Evolutionary conservation across 2,329 filamentous ascomycete species (phyloP).

Genomic region (Chaetomiaceae sp.): DNA sequence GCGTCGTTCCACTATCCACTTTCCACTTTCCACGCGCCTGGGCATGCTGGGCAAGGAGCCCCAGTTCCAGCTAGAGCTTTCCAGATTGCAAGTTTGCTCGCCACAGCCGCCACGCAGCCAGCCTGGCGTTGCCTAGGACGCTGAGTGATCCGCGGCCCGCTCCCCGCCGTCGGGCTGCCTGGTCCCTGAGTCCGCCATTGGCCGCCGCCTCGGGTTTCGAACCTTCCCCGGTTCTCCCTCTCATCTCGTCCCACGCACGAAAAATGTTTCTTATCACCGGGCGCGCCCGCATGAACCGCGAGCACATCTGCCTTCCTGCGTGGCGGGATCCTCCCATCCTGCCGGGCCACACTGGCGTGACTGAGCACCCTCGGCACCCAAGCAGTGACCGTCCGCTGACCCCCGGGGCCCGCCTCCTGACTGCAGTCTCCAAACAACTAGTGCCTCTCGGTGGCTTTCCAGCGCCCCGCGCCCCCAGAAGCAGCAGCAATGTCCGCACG

Average conservation of each 20-base stretch:
- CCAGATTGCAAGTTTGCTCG: not conserved
- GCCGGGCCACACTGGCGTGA: not conserved
- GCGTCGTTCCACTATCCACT: too few relatives aligned
- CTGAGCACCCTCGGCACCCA: too few relatives aligned
- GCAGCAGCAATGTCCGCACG: not conserved
- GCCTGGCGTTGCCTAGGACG: not conserved
- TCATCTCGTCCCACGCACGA: constrained; percentile 6
- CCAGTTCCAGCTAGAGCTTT: too few relatives aligned
- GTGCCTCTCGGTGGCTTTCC: not conserved
- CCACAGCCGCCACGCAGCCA: not conserved
- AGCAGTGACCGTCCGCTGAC: not conserved
- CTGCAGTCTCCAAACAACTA: not conserved
- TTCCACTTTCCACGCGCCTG: too few relatives aligned
- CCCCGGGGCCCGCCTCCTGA: constrained; percentile 2
- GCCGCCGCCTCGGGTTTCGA: not conserved
- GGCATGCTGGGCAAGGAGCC: too few relatives aligned
- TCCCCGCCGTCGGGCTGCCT: not conserved
- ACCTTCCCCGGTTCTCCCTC: not conserved
- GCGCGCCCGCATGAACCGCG: constrained; percentile 6
- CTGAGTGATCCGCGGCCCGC: not conserved
- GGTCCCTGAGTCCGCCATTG: not conserved
- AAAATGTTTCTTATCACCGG: not conserved
- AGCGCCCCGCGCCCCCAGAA: not conserved
- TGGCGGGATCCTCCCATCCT: not conserved
- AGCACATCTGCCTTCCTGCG: not conserved